Evolutionary conservation across 108 stramenopile species (phyloP).

Genomic region (Bacterosira constricta): DNA sequence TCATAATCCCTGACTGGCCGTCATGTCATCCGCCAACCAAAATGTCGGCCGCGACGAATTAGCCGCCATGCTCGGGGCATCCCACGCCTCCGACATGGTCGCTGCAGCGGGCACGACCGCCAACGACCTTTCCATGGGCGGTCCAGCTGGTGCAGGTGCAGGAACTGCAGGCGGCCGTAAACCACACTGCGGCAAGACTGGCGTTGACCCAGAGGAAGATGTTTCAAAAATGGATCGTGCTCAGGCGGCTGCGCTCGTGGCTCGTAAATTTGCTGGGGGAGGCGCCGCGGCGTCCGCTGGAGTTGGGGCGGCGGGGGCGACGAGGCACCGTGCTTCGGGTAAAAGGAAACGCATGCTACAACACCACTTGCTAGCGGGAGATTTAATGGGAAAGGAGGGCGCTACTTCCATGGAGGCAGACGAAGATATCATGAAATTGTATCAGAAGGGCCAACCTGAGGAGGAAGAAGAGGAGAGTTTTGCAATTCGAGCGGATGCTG

Average conservation of each 20-base stretch:
- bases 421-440: slow-evolving; percentile 15
- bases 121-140: not conserved
- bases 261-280: slow-evolving; percentile 19
- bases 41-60: slow-evolving; percentile 74
- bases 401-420: not conserved
- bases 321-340: slow-evolving; percentile 35
- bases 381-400: slow-evolving; percentile 32
- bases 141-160: slow-evolving; percentile 5
- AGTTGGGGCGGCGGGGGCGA: slow-evolving; percentile 2
- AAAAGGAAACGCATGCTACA: slow-evolving; percentile 50
- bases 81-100: slow-evolving; percentile 50
- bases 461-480: slow-evolving; percentile 54
- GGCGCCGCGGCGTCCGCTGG: not conserved
- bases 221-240: slow-evolving; percentile 67
- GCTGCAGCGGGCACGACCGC: slow-evolving; percentile 1
- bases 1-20: no score
- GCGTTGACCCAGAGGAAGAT: slow-evolving; percentile 48
- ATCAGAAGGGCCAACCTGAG: slow-evolving; percentile 8
- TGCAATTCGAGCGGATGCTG: slow-evolving; percentile 7
- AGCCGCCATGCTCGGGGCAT: slow-evolving; percentile 73
- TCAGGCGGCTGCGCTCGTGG: slow-evolving; percentile 72
- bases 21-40: slow-evolving; percentile 5
- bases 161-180: not conserved
- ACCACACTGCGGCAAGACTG: not conserved
- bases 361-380: slow-evolving; percentile 56